Base-by-base conservation (phyloP, 306 rosid genomes). In the Corylus avellana region DNA sequence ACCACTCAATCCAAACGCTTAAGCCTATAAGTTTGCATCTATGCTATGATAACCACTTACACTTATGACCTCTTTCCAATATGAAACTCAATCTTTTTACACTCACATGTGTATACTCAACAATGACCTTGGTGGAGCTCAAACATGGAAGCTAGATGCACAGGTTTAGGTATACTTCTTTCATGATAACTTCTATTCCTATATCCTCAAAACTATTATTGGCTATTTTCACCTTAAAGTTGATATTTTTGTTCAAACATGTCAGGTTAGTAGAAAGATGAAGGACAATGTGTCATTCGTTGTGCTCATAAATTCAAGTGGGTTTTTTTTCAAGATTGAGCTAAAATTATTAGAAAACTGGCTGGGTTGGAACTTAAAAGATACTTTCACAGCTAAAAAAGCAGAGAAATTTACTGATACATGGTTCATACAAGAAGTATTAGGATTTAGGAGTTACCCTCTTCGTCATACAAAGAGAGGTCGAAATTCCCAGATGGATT, bases 401-500 rank as follows among this genome's bases (percentile, higher is more conserved):
- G 53, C n/a, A 7, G 4, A n/a, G 54, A 25, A n/a, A 37, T 6
- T 14, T 35, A 66, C 48, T 27, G 16, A 6, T 5, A 42, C 72
- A 72, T 74, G 18, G 8, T 5, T 42, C 46, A 6, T 42, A 12
- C 11, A 49, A 48, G 0, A 48, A 46, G 35, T 32, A 46, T 1
- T 39, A 73, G 67, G 62, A 37, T 12, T 17, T 8, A 46, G 73
- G 17, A 16, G 9, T 62, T 90, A 91, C 90, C 92, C 75, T 85
- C 86, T 66, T 85, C 91, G n/a, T 83, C 93, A 62, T 79, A 88
- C 44, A 89, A 57, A 74, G 98, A 88, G 79, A 92, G 76, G 85
- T 95, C 97, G 42, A 84, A 95, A 73, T 92, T 91, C n/a, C 97
- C 97, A 63, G 90, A 92, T 0, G 98, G 97, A 68, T 95, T 89